phyloP scores from a whole-genome alignment of 108 stramenopile species.

The Nitzschia sp. region DNA sequence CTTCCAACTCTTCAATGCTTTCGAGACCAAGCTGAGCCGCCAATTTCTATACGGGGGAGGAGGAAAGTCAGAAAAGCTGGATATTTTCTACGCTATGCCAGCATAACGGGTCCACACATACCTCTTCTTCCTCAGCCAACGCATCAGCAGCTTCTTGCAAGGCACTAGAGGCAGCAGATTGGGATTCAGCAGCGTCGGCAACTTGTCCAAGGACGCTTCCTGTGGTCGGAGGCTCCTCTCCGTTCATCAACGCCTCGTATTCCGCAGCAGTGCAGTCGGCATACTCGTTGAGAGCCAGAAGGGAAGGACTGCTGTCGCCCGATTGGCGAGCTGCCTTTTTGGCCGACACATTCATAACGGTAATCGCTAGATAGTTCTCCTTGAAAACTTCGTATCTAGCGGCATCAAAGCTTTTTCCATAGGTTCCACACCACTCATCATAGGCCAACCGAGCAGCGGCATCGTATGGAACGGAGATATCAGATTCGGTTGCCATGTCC shows the following conservation, averaged over 20 bases:
- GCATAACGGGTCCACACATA: no score
- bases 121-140: conserved; percentile 81
- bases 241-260: conserved; percentile 50
- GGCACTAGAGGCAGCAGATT: conserved; percentile 71
- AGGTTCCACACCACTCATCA: conserved; percentile 70
- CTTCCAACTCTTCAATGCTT: conserved; percentile 82
- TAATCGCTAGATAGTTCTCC: conserved; percentile 77
- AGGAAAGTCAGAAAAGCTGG: background rate
- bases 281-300: conserved; percentile 76
- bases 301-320: conserved; percentile 38
- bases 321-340: conserved; percentile 74
- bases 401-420: conserved; percentile 53
- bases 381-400: conserved; percentile 63
- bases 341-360: conserved; percentile 78
- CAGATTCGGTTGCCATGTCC: conserved; percentile 37
- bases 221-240: conserved; percentile 30
- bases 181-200: conserved; percentile 67
- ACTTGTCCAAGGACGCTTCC: conserved; percentile 67
- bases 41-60: conserved; percentile 49
- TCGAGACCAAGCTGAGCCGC: conserved; percentile 72
- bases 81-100: no score
- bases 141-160: conserved; percentile 84
- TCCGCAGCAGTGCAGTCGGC: conserved; percentile 82
- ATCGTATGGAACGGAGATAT: conserved; percentile 78
- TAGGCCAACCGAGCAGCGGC: conserved; percentile 85